These are phyloP conservation scores for Globisporangium canariense DNA, from an alignment of 352 stramenopile species.

Conservation along the genomic window DNA sequence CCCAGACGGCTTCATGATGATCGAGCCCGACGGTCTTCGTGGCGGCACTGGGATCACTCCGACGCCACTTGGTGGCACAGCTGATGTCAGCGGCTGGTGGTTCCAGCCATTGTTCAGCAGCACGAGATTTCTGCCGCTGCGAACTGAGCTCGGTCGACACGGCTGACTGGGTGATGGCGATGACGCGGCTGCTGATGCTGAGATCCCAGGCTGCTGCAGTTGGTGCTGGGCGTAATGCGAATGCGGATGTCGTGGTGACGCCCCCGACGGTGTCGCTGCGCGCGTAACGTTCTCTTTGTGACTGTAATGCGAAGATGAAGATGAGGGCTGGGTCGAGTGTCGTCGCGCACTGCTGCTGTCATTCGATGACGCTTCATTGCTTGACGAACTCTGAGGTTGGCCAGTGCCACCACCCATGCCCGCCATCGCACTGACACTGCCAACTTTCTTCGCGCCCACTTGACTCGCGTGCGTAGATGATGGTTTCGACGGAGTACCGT, in stretches of 20 bases:
- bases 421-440: neutral
- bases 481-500: neutral
- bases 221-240: slow-evolving; percentile 3
- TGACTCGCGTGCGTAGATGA: neutral
- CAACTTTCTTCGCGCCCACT: slow-evolving; percentile 3
- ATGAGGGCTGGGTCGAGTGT: slow-evolving; percentile 1
- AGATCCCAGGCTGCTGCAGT: slow-evolving; percentile 7
- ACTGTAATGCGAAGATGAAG: neutral
- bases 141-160: slow-evolving; percentile 41
- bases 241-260: slow-evolving; percentile 13
- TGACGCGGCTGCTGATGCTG: neutral
- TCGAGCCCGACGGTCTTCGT: slow-evolving; percentile 1
- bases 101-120: slow-evolving; percentile 21
- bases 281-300: neutral
- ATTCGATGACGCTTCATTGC: neutral
- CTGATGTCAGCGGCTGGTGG: slow-evolving; percentile 1
- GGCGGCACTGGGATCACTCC: slow-evolving; percentile 6
- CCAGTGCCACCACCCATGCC: neutral
- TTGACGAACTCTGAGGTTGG: neutral
- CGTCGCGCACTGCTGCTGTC: neutral
- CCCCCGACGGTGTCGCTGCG: slow-evolving; percentile 12
- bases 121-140: slow-evolving; percentile 49
- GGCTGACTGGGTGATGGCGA: neutral
- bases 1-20: neutral
- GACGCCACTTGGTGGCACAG: neutral